These are phyloP conservation scores for Crithidia thermophila DNA, from an alignment of 208 protist genomes.

Conservation along the genomic window DNA sequence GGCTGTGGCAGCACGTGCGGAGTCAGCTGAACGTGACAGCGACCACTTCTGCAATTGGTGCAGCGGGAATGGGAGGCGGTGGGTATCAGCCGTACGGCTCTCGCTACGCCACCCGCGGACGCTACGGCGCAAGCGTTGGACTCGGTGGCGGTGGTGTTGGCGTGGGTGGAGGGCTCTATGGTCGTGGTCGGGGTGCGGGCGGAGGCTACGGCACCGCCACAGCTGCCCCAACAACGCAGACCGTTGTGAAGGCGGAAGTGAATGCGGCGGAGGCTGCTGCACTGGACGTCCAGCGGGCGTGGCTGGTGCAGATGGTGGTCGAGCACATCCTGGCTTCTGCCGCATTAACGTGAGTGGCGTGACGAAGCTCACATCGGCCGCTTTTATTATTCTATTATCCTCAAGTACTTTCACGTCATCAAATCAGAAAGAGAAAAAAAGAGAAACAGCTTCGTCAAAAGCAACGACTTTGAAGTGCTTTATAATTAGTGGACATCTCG, in stretches of 20 bases:
- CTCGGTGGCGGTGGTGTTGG: background rate
- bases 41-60: background rate
- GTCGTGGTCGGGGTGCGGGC: slow-evolving; percentile 9
- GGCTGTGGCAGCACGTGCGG: slow-evolving; percentile 29
- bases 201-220: background rate
- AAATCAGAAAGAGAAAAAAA: background rate
- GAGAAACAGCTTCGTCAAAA: too few species aligned
- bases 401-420: too few species aligned
- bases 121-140: slow-evolving; percentile 10
- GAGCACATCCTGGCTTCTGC: slow-evolving; percentile 26
- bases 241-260: slow-evolving; percentile 21
- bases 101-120: slow-evolving; percentile 22
- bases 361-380: too few species aligned
- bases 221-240: background rate
- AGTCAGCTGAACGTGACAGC: slow-evolving; percentile 22
- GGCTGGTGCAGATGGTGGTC: slow-evolving; percentile 37
- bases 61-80: background rate
- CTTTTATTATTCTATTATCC: too few species aligned
- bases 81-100: slow-evolving; percentile 17
- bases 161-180: slow-evolving; percentile 15
- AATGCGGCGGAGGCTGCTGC: slow-evolving; percentile 8
- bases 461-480: too few species aligned
- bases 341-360: background rate
- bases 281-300: slow-evolving; percentile 29
- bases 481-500: too few species aligned